Base-by-base conservation (phyloP, 495 filamentous ascomycete species). In the Penicillium salamii region DNA sequence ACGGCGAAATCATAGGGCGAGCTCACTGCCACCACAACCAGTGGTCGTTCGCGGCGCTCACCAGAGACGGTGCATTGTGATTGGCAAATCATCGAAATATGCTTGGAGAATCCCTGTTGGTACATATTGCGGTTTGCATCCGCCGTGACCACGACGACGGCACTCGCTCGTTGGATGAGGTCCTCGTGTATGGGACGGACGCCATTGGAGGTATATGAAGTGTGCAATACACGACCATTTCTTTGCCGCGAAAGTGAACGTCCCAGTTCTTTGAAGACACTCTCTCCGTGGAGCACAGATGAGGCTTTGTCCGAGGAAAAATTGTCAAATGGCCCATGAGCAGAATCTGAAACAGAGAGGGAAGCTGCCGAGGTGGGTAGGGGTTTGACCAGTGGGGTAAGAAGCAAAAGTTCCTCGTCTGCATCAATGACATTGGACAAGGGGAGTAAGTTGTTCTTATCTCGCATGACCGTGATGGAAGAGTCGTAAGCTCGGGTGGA, bases 1-100 rank as follows among this genome's bases (percentile, higher is more conserved):
- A 88, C 90, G n/a, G 89, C 90, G 66, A 96, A 96, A 65, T 96
- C 90, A 65, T 95, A 96, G 1, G 90, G 90, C 7, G 90, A 95
- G 66, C 89, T 95, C 44, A 91, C 89, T 3, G 89, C 83, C n/a
- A 95, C 84, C 24, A 95, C 90, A 33, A 95, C 77, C 24, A 96
- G 68, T 5, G 83, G 83, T 58, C 82, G 85, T 56, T 82, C 81
- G 6, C 68, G 63, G 47, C 75, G 77, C 49, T 85, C 80, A 3
- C 78, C 80, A 6, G 78, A 66, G 7, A 71, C 61, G 8, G 75
- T 72, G 40, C 72, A 77, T 43, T 81, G 76, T 20, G 85, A 86
- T 66, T 88, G 91, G 66, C 90, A 95, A 66, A 95, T 90, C 85
- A 91, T 90, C n/a, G 89, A 83, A 19, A 95, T 86, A 54, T 96